phyloP scores from a whole-genome alignment of 1,139 yeast species.

The Kodamaea arcana region DNA sequence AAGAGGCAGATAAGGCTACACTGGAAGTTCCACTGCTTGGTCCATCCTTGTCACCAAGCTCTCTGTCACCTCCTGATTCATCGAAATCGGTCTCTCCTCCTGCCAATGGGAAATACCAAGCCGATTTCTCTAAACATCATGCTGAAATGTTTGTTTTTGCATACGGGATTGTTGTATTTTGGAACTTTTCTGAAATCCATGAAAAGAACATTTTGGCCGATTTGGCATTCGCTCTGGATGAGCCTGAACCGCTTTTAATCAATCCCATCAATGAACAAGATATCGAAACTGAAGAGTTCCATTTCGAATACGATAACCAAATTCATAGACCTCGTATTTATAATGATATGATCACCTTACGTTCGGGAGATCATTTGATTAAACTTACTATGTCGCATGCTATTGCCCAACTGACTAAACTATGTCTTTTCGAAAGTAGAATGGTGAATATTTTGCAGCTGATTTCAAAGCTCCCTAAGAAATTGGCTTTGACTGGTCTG shows the following conservation, averaged over 20 bases:
- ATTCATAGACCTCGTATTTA: slow-evolving; percentile 84
- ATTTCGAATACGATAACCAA: slow-evolving; percentile 81
- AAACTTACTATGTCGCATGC: slow-evolving; percentile 94
- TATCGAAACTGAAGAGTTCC: slow-evolving; percentile 92
- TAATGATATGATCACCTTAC: slow-evolving; percentile 88
- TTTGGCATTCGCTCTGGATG: slow-evolving; percentile 67
- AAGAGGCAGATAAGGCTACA: neutral
- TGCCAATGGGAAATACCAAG: slow-evolving; percentile 9
- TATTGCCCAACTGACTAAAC: slow-evolving; percentile 90
- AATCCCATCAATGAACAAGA: slow-evolving; percentile 85
- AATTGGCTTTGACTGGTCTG: slow-evolving; percentile 84
- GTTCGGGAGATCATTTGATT: slow-evolving; percentile 89
- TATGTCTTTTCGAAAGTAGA: slow-evolving; percentile 85
- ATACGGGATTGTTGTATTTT: slow-evolving; percentile 93
- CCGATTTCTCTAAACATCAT: slow-evolving; percentile 62
- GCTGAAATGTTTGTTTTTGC: slow-evolving; percentile 89
- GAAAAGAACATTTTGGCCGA: slow-evolving; percentile 94
- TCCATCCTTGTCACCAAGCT: neutral
- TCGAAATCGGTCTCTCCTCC: slow-evolving; percentile 7
- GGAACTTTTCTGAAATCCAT: slow-evolving; percentile 92
- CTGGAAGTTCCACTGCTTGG: neutral
- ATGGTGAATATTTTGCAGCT: slow-evolving; percentile 82
- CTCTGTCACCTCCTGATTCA: slow-evolving; percentile 1
- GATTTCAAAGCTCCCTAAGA: slow-evolving; percentile 82
- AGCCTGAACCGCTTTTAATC: slow-evolving; percentile 48